These are phyloP conservation scores for Lipomyces yarrowii DNA, from an alignment of 1,139 yeast genomes.

Conservation along the genomic window DNA sequence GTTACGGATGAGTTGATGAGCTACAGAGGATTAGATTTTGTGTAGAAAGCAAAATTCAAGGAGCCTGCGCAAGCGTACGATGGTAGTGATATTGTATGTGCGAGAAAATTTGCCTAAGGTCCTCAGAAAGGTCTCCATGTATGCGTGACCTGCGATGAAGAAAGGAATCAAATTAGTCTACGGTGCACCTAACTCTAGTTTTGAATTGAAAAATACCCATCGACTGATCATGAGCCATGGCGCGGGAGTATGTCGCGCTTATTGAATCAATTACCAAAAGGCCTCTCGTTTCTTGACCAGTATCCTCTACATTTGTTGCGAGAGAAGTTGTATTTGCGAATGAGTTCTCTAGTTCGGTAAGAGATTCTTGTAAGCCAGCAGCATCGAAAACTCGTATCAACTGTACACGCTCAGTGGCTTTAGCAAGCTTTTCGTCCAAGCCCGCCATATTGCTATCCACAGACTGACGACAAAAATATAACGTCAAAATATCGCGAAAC, in stretches of 20 bases:
- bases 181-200: not conserved
- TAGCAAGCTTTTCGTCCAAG: not conserved
- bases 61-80: slow-evolving; percentile 9
- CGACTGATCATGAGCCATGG: slow-evolving; percentile 15
- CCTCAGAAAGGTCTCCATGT: slow-evolving; percentile 7
- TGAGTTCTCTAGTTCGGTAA: slow-evolving; percentile 8
- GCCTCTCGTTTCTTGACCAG: not conserved
- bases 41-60: not conserved
- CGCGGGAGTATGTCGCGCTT: slow-evolving; percentile 13
- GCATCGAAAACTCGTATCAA: slow-evolving; percentile 22
- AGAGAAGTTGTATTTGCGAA: not conserved
- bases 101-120: not conserved
- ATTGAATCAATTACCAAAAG: slow-evolving; percentile 20
- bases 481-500: slow-evolving; percentile 14
- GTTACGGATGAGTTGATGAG: slow-evolving; percentile 14
- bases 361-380: slow-evolving; percentile 12
- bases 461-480: not conserved
- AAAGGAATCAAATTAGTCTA: not conserved
- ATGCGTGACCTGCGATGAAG: slow-evolving; percentile 12
- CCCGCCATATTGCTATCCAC: not conserved
- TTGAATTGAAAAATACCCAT: not conserved
- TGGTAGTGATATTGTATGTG: not conserved
- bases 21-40: not conserved
- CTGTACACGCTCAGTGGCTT: slow-evolving; percentile 8
- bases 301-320: not conserved